phyloP scores from a whole-genome alignment of 768 basidiomycete genomes.

The Mycena maculata region DNA sequence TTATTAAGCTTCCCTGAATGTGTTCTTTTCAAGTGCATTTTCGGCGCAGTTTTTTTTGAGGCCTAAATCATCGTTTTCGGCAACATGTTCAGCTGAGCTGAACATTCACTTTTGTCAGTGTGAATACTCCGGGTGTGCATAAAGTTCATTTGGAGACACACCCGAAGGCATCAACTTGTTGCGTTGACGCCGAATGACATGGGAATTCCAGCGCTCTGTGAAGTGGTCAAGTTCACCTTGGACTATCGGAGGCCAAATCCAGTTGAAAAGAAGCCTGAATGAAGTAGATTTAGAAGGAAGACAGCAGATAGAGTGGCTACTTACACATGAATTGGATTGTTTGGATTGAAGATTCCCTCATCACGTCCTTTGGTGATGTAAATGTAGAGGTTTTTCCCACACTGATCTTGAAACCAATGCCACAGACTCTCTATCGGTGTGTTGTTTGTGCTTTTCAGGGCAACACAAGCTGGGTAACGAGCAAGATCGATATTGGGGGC shows the following conservation, averaged over 20 bases:
- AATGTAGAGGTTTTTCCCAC: conserved; percentile 36
- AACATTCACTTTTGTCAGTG: too few relatives aligned
- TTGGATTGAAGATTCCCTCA: conserved; percentile 34
- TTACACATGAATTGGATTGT: conserved; percentile 34
- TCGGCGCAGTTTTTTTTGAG: too few relatives aligned
- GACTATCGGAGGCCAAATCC: conserved; percentile 2
- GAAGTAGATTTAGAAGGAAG: too few relatives aligned
- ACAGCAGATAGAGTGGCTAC: background rate
- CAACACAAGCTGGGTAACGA: conserved; percentile 33
- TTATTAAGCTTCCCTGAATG: too few relatives aligned
- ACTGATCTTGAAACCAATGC: conserved; percentile 41
- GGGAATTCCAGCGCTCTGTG: conserved; percentile 9
- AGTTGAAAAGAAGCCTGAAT: conserved; percentile 3
- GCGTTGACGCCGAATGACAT: background rate
- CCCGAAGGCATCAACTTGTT: conserved; percentile 11
- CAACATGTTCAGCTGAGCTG: too few relatives aligned
- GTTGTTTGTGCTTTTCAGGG: conserved; percentile 39
- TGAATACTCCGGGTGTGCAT: background rate
- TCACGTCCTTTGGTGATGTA: conserved; percentile 28
- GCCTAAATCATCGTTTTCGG: too few relatives aligned
- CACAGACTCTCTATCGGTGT: conserved; percentile 43
- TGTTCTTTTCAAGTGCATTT: too few relatives aligned
- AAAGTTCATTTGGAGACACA: conserved; percentile 1
- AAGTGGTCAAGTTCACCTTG: conserved; percentile 7
- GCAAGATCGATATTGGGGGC: conserved; percentile 36